Conservation (phyloP, 1,284 basidiomycete genomes). For the Boletellus deceptivus region DNA sequence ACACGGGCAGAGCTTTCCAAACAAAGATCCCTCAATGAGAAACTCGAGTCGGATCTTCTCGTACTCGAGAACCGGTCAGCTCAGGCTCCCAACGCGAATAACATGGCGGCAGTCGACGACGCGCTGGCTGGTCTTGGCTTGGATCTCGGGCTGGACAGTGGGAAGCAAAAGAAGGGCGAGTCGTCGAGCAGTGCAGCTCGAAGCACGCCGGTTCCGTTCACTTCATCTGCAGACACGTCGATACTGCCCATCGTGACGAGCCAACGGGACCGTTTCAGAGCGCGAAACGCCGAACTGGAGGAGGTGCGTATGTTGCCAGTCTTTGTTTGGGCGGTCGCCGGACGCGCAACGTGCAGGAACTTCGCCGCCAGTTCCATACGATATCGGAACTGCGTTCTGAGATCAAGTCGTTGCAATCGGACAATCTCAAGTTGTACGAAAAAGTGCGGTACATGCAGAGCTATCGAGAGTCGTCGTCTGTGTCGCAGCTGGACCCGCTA, state of each 20-base stretch:
- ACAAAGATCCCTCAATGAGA: constrained; percentile 80
- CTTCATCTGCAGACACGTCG: constrained; percentile 79
- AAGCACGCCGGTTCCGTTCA: constrained; percentile 65
- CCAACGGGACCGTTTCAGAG: constrained; percentile 93
- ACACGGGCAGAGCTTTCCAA: constrained; percentile 71
- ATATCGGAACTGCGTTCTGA: constrained; percentile 89
- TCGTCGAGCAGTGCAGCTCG: constrained; percentile 37
- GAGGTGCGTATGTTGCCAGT: constrained; percentile 54
- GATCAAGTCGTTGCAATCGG: constrained; percentile 84
- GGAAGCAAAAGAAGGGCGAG: constrained; percentile 20
- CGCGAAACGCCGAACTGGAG: constrained; percentile 94
- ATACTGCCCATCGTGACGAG: constrained; percentile 96
- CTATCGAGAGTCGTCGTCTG: constrained; percentile 73
- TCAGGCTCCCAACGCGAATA: constrained; percentile 21
- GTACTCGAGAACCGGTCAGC: constrained; percentile 59
- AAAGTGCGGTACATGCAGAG: constrained; percentile 97
- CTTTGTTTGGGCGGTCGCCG: not conserved
- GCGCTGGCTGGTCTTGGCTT: constrained; percentile 73
- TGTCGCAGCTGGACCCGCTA: constrained; percentile 67
- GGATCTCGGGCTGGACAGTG: constrained; percentile 29
- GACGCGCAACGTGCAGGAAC: constrained; percentile 53
- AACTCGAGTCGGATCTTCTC: constrained; percentile 87
- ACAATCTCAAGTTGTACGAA: constrained; percentile 94
- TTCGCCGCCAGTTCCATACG: constrained; percentile 90
- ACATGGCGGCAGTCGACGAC: constrained; percentile 37